A percentile compares a stretch with the other conserved stretches of the same genome.
Evolutionary conservation across 139 green algal genomes (phyloP).

Genomic region (Gonium pectorale): DNA sequence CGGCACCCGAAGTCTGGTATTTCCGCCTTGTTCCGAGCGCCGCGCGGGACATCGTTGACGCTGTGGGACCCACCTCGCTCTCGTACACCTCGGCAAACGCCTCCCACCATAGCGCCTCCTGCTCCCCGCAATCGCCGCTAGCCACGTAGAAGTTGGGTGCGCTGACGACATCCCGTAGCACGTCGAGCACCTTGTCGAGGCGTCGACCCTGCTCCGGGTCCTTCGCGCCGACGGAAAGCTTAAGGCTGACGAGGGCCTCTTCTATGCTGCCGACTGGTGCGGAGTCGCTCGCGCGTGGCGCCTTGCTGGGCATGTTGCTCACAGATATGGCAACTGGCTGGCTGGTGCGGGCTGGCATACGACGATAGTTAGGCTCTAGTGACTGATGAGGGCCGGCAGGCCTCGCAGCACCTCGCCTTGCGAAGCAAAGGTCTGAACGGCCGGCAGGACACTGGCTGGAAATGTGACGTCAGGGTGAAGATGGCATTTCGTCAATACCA

Average conservation of each 20-base stretch:
- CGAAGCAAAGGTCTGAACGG: too few relatives aligned
- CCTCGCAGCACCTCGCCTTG: too few relatives aligned
- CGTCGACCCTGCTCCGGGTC: not conserved
- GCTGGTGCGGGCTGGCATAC: too few relatives aligned
- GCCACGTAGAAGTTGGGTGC: constrained; percentile 15
- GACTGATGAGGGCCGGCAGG: too few relatives aligned
- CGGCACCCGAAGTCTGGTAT: too few relatives aligned
- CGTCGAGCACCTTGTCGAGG: not conserved
- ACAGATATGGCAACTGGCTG: too few relatives aligned
- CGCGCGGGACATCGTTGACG: too few relatives aligned
- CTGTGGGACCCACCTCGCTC: constrained; percentile 49
- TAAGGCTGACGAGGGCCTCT: not conserved
- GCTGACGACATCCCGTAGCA: constrained; percentile 9
- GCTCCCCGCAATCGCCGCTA: constrained; percentile 25
- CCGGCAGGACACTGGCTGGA: too few relatives aligned
- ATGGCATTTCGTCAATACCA: too few relatives aligned
- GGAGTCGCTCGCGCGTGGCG: not conserved
- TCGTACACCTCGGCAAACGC: constrained; percentile 57
- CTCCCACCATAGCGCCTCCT: constrained; percentile 55
- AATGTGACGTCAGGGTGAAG: too few relatives aligned
- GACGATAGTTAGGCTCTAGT: too few relatives aligned
- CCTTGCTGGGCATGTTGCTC: not conserved
- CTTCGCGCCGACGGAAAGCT: not conserved
- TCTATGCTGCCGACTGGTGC: constrained; percentile 17
- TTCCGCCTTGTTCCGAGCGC: too few relatives aligned